Evolutionary conservation across 768 basidiomycete species (phyloP).

Genomic region (Rhizopogon vesiculosus): DNA sequence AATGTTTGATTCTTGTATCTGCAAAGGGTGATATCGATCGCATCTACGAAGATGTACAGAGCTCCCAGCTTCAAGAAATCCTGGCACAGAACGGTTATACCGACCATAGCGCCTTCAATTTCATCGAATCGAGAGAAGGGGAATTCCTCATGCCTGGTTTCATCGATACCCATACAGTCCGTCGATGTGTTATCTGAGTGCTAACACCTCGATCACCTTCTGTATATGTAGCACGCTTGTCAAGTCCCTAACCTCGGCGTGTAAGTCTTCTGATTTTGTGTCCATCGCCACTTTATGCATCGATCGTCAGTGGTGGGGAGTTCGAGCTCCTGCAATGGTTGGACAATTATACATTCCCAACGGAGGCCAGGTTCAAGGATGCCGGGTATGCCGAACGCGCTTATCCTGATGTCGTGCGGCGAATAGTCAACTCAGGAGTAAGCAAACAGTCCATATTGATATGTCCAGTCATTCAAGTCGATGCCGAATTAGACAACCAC

Average conservation of each 20-base stretch:
- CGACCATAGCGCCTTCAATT: slow-evolving; percentile 19
- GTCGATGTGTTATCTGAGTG: neutral
- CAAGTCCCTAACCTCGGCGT: slow-evolving; percentile 42
- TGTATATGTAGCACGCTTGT: slow-evolving; percentile 23
- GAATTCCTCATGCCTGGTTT: slow-evolving; percentile 85
- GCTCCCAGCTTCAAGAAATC: slow-evolving; percentile 41
- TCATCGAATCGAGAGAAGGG: slow-evolving; percentile 41
- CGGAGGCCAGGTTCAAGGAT: slow-evolving; percentile 74
- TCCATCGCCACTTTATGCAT: slow-evolving; percentile 1
- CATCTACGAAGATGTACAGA: slow-evolving; percentile 57
- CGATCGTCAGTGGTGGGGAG: slow-evolving; percentile 61
- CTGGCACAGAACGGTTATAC: slow-evolving; percentile 47
- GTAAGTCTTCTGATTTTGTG: slow-evolving; percentile 10
- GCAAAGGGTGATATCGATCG: slow-evolving; percentile 59
- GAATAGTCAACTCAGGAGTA: slow-evolving; percentile 73
- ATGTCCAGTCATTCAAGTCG: slow-evolving; percentile 2
- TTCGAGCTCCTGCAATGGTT: slow-evolving; percentile 91
- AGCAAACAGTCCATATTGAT: slow-evolving; percentile 21
- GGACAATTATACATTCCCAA: slow-evolving; percentile 78
- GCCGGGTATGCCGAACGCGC: slow-evolving; percentile 59
- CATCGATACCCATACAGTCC: slow-evolving; percentile 87
- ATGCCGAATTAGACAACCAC: slow-evolving; percentile 74
- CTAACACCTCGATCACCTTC: neutral
- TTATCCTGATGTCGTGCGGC: slow-evolving; percentile 69
- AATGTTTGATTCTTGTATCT: slow-evolving; percentile 51